Base-by-base conservation (phyloP, 2,329 filamentous ascomycete genomes). In the Thelonectria rubi region DNA sequence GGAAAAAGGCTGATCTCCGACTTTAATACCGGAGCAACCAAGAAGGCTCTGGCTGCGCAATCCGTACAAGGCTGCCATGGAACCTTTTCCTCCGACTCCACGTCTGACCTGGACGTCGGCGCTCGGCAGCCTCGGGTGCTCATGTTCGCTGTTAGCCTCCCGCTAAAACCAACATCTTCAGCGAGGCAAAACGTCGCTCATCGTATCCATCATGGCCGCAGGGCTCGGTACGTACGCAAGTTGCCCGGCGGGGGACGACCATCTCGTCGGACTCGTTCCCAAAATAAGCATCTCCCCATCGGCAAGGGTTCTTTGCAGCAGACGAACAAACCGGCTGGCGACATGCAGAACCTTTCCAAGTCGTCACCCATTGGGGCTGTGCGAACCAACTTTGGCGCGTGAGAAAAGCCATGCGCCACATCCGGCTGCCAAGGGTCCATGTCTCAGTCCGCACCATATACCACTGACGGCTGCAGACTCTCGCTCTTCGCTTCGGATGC, bases 301-400 rank as follows among this genome's bases (percentile, higher is more conserved):
- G 17, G 15, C 60, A 26, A 12, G 37, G 42, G 18, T 20, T 48
- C 32, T 45, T 10, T 6, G 49, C 49, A 61, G 51, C 49, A 49
- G 39, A 52, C 46, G 46, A 14, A 26, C 54, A 21, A 47, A 26
- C 46, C 12, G 43, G 46, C 26, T 17, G 45, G 37, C 26, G 55
- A 24, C 20, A 15, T 18, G 18, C 42, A 26, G 43, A 20, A 9
- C 20, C 46, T 43, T 15, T 42, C 53, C 47, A 42, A 60, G 53
- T 66, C 65, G 65, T 67, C 66, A 69, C 57, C 63, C 17, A 58
- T 61, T 61, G 67, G 48, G 67, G 66, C 62, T 65, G 50, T 65
- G 62, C 18, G 47, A 51, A 46, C 17, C 34, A 21, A 45, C 15
- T 46, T 47, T 46, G 18, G 43, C 32, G 54, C n/a, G 56, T 24